Percentiles rank a stretch among this genome's conserved stretches.
phyloP scores from a whole-genome alignment of 1,139 yeast species.

The Blastobotrys arbuscula region DNA sequence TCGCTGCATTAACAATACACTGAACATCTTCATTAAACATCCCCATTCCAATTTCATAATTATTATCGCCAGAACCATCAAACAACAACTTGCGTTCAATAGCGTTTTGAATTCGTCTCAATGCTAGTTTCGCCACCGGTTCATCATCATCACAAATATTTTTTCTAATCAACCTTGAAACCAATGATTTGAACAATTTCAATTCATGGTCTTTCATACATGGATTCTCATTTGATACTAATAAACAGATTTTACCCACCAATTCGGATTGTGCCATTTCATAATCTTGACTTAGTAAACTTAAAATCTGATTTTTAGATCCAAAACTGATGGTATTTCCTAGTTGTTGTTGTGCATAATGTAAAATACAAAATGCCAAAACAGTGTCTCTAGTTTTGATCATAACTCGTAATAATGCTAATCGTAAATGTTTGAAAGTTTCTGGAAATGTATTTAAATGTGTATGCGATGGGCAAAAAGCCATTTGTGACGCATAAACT shows the following conservation, averaged over 20 bases:
- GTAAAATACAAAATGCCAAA: slow-evolving; percentile 23
- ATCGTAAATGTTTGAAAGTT: slow-evolving; percentile 21
- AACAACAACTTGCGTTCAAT: slow-evolving; percentile 16
- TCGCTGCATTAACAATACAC: slow-evolving; percentile 18
- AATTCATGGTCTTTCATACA: slow-evolving; percentile 18
- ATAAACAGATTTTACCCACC: slow-evolving; percentile 14
- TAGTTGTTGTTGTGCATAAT: slow-evolving; percentile 17
- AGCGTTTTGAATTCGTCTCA: slow-evolving; percentile 20
- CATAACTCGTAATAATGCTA: slow-evolving; percentile 21
- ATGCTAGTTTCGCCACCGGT: slow-evolving; percentile 22
- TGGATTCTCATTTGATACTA: slow-evolving; percentile 22
- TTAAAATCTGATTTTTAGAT: slow-evolving; percentile 19
- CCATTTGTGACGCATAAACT: slow-evolving; percentile 8
- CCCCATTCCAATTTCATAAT: slow-evolving; percentile 10
- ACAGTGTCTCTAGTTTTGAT: slow-evolving; percentile 22
- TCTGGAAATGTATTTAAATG: slow-evolving; percentile 21
- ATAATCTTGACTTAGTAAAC: slow-evolving; percentile 15
- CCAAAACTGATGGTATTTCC: slow-evolving; percentile 15
- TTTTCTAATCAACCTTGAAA: slow-evolving; percentile 14
- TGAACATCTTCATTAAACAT: slow-evolving; percentile 20
- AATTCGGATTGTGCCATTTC: slow-evolving; percentile 13
- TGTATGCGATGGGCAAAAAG: slow-evolving; percentile 17
- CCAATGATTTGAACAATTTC: slow-evolving; percentile 19
- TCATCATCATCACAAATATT: slow-evolving; percentile 11
- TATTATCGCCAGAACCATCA: slow-evolving; percentile 2